phyloP scores from a whole-genome alignment of 2,329 filamentous ascomycete genomes.

The Trichophyton schoenleinii region DNA sequence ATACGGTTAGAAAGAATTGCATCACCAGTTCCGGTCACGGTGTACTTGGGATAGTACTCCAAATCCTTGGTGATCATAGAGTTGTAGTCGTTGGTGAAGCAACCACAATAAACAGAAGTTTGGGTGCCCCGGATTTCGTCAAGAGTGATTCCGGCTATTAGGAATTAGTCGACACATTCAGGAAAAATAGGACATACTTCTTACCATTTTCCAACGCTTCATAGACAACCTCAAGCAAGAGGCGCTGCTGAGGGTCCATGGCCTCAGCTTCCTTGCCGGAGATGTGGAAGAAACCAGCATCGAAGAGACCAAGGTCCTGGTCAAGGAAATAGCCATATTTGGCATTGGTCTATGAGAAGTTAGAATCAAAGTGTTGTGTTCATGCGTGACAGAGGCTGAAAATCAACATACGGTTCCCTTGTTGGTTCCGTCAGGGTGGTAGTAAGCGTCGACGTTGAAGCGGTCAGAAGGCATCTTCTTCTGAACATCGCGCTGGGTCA shows the following conservation, averaged over 20 bases:
- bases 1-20: slow-evolving; percentile 24
- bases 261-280: slow-evolving; percentile 17
- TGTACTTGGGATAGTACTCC: slow-evolving; percentile 16
- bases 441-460: slow-evolving; percentile 11
- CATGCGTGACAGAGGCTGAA: neutral
- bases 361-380: neutral
- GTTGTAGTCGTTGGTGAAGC: slow-evolving; percentile 22
- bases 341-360: slow-evolving; percentile 5
- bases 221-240: slow-evolving; percentile 21
- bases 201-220: slow-evolving; percentile 18
- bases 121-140: slow-evolving; percentile 19
- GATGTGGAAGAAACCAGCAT: slow-evolving; percentile 24
- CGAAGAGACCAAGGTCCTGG: slow-evolving; percentile 20
- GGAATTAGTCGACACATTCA: neutral
- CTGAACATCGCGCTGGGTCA: slow-evolving; percentile 7
- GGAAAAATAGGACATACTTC: neutral
- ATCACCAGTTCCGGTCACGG: slow-evolving; percentile 17
- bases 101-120: slow-evolving; percentile 25
- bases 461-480: slow-evolving; percentile 9
- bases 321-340: slow-evolving; percentile 13
- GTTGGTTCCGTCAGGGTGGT: slow-evolving; percentile 11
- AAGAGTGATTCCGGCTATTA: slow-evolving; percentile 17
- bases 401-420: slow-evolving; percentile 9
- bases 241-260: slow-evolving; percentile 24
- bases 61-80: slow-evolving; percentile 16